phyloP scores from a whole-genome alignment of 1,139 yeast genomes.

The Protomyces lactucae-debilis region DNA sequence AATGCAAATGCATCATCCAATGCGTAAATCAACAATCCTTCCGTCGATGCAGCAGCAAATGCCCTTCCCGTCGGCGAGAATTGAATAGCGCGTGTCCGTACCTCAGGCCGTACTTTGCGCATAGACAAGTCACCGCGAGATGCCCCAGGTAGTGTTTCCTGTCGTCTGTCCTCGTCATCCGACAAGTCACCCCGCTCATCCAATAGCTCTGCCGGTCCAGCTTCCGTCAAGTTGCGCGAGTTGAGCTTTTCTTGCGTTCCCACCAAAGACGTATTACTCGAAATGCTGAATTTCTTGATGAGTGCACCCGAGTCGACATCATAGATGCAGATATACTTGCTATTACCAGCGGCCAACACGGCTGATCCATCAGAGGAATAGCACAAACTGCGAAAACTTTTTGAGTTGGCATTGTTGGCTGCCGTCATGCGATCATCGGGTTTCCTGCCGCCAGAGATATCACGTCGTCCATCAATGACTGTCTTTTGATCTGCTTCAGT shows the following conservation, averaged over 20 bases:
- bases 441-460: constrained; percentile 82
- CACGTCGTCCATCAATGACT: constrained; percentile 78
- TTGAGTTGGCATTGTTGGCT: constrained; percentile 75
- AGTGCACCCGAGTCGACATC: constrained; percentile 85
- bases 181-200: constrained; percentile 83
- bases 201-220: constrained; percentile 75
- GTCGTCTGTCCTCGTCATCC: constrained; percentile 78
- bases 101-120: constrained; percentile 70
- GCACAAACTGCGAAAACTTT: constrained; percentile 71
- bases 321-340: constrained; percentile 83
- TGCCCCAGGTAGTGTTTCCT: constrained; percentile 79
- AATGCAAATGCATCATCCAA: constrained; percentile 70
- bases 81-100: constrained; percentile 67
- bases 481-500: constrained; percentile 77
- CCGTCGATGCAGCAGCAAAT: constrained; percentile 94
- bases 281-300: constrained; percentile 72
- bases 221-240: constrained; percentile 78
- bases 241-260: constrained; percentile 81
- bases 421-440: constrained; percentile 75
- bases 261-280: constrained; percentile 82
- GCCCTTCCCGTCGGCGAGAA: constrained; percentile 89
- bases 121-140: constrained; percentile 80
- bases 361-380: constrained; percentile 88
- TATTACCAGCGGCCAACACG: constrained; percentile 87
- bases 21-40: constrained; percentile 79